These are phyloP conservation scores for Hypoxylon sp. DNA, from an alignment of 2,329 filamentous ascomycete genomes.

Conservation along the genomic window DNA sequence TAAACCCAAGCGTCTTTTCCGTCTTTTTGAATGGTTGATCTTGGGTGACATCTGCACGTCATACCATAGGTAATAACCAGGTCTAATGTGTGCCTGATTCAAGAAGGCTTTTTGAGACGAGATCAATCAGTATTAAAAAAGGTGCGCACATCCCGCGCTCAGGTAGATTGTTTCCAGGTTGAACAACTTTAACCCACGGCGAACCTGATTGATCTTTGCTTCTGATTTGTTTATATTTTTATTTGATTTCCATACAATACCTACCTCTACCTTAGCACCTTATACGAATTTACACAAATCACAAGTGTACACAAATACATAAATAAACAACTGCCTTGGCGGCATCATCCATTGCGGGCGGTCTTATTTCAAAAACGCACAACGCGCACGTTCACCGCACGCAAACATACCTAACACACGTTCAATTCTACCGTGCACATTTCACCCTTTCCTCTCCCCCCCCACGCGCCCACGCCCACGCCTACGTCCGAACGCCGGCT, in stretches of 20 bases:
- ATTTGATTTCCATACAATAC: too few relatives aligned
- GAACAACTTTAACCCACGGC: too few relatives aligned
- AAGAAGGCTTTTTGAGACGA: constrained; percentile 14
- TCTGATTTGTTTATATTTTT: too few relatives aligned
- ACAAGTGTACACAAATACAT: too few relatives aligned
- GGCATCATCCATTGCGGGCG: too few relatives aligned
- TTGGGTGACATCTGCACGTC: constrained; percentile 38
- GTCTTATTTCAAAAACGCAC: neutral
- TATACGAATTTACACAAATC: too few relatives aligned
- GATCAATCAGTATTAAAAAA: constrained; percentile 23
- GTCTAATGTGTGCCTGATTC: constrained; percentile 29
- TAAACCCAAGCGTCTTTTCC: constrained; percentile 3
- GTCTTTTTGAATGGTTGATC: constrained; percentile 20
- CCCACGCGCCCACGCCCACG: constrained; percentile 8
- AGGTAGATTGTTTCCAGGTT: too few relatives aligned
- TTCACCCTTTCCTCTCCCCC: constrained; percentile 7
- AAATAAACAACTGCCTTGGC: too few relatives aligned
- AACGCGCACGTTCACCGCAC: constrained; percentile 5
- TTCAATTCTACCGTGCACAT: constrained; percentile 1
- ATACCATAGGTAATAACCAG: too few relatives aligned
- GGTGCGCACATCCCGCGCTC: constrained; percentile 28
- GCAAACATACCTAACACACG: constrained; percentile 5
- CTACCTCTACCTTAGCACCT: too few relatives aligned
- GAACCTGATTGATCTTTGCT: neutral
- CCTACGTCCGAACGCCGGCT: constrained; percentile 10